Conservation (phyloP, 192 early-diverging fungal species). For the Umbelopsis sp. region DNA sequence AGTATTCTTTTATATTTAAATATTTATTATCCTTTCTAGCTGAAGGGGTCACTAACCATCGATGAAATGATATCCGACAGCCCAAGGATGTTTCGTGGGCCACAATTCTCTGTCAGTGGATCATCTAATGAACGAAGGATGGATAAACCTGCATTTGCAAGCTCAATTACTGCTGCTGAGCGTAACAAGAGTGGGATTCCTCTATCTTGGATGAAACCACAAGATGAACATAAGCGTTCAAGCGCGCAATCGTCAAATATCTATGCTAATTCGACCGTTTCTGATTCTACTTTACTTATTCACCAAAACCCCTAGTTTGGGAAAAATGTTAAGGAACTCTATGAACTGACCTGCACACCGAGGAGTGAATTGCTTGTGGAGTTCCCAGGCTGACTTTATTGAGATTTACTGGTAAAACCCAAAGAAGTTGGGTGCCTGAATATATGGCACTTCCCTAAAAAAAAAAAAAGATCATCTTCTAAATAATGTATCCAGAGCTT, state of each 20-base stretch:
- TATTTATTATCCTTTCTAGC: background rate
- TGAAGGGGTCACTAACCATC: no score
- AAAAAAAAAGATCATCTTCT: background rate
- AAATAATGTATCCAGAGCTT: no score
- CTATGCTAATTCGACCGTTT: background rate
- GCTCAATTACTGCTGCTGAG: background rate
- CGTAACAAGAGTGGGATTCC: background rate
- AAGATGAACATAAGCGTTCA: background rate
- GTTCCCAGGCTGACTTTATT: background rate
- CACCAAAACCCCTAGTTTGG: constrained; percentile 6
- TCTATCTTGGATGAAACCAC: background rate
- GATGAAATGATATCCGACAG: background rate
- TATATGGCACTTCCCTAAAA: background rate
- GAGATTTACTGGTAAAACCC: background rate
- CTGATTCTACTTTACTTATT: constrained; percentile 7
- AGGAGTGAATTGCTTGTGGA: background rate
- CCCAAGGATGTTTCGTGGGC: background rate
- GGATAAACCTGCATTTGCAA: background rate
- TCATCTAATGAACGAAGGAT: background rate
- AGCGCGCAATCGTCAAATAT: background rate
- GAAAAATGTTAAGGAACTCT: no score
- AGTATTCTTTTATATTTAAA: background rate
- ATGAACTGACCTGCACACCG: background rate
- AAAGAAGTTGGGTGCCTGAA: background rate
- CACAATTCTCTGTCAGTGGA: background rate